phyloP scores from a whole-genome alignment of 352 stramenopile species.

The Pythium myriotylum region DNA sequence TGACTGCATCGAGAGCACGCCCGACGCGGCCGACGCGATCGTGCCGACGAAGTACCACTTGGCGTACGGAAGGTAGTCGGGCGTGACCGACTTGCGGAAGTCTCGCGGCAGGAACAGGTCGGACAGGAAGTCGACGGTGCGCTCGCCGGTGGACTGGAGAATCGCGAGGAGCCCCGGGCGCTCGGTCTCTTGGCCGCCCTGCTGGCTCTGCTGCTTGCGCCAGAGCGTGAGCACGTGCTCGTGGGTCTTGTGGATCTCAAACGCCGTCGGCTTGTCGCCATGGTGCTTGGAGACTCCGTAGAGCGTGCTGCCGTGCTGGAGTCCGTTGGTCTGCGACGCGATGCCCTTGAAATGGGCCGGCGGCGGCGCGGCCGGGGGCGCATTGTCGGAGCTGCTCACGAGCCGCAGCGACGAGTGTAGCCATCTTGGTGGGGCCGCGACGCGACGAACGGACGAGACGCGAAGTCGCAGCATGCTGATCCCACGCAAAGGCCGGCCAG shows the following conservation, averaged over 20 bases:
- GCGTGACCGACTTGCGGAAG: slow-evolving; percentile 80
- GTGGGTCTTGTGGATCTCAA: slow-evolving; percentile 38
- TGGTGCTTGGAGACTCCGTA: slow-evolving; percentile 28
- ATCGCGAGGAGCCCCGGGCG: slow-evolving; percentile 22
- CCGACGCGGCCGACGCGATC: slow-evolving; percentile 76
- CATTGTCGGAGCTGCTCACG: not conserved
- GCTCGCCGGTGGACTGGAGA: slow-evolving; percentile 34
- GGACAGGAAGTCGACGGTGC: slow-evolving; percentile 53
- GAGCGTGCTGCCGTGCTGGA: slow-evolving; percentile 39
- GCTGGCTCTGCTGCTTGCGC: slow-evolving; percentile 25
- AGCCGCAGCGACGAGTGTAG: slow-evolving; percentile 15
- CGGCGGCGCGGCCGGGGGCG: slow-evolving; percentile 9
- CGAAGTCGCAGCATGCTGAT: slow-evolving; percentile 21
- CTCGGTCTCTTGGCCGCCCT: not conserved
- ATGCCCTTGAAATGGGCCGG: slow-evolving; percentile 24
- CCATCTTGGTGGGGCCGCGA: slow-evolving; percentile 12
- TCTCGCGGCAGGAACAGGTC: slow-evolving; percentile 91
- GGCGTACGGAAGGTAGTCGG: slow-evolving; percentile 89
- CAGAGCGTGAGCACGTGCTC: slow-evolving; percentile 39
- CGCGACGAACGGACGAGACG: slow-evolving; percentile 1
- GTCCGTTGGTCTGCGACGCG: slow-evolving; percentile 40
- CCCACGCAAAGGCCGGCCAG: not conserved
- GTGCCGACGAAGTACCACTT: slow-evolving; percentile 84
- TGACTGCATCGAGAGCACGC: slow-evolving; percentile 94
- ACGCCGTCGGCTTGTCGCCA: slow-evolving; percentile 6